Conservation (phyloP, 129 eudicot genomes). For the Pittosporum tobira region DNA sequence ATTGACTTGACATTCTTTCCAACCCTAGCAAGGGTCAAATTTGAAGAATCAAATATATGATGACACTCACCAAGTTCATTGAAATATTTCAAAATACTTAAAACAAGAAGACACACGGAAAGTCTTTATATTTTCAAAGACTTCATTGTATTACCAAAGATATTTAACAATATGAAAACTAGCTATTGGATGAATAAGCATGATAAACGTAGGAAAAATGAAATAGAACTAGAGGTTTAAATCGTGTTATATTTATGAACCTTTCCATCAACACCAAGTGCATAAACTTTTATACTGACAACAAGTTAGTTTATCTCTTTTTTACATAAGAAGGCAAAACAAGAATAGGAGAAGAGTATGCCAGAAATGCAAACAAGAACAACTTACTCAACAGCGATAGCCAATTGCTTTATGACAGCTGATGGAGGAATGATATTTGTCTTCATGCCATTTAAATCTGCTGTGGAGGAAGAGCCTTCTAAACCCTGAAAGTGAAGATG, state of each 20-base stretch:
- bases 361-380: background rate
- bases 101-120: background rate
- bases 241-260: background rate
- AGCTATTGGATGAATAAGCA: no score
- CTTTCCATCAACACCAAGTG: background rate
- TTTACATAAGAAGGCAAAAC: background rate
- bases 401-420: conserved; percentile 59
- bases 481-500: conserved; percentile 35
- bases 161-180: background rate
- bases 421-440: conserved; percentile 61
- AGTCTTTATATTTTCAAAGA: background rate
- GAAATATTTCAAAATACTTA: background rate
- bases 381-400: conserved; percentile 83
- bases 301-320: background rate
- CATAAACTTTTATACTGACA: background rate
- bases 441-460: conserved; percentile 27
- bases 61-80: background rate
- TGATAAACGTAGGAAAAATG: background rate
- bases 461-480: conserved; percentile 27
- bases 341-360: background rate
- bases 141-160: background rate
- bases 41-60: background rate
- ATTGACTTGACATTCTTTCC: conserved; percentile 54
- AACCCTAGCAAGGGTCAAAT: conserved; percentile 39
- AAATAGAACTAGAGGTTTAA: background rate